phyloP scores from a whole-genome alignment of 2,329 filamentous ascomycete genomes.

The Hypoxylon sp. region DNA sequence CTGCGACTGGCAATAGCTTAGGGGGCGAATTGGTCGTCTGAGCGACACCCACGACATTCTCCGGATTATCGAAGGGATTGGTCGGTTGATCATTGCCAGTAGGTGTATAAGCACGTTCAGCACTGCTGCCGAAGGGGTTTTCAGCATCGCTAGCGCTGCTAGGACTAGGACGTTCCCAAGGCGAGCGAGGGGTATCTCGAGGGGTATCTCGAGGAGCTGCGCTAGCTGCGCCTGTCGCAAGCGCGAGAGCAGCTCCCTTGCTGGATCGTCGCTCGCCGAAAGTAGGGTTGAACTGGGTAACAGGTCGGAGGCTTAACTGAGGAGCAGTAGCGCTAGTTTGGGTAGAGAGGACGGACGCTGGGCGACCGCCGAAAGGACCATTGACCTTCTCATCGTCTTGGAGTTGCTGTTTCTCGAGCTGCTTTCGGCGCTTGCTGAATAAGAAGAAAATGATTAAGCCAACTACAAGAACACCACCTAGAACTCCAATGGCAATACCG shows the following conservation, averaged over 20 bases:
- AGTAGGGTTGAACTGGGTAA: conserved; percentile 85
- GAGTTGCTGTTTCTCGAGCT: conserved; percentile 66
- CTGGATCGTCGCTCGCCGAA: conserved; percentile 69
- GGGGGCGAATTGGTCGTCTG: conserved; percentile 54
- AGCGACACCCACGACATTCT: conserved; percentile 58
- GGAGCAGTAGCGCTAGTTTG: conserved; percentile 73
- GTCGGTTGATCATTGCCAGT: conserved; percentile 57
- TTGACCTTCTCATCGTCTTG: conserved; percentile 76
- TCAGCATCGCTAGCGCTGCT: conserved; percentile 65
- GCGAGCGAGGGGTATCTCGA: conserved; percentile 51
- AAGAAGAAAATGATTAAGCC: conserved; percentile 79
- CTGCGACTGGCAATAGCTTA: conserved; percentile 48
- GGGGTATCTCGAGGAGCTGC: conserved; percentile 46
- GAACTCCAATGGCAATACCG: conserved; percentile 86
- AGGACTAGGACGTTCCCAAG: conserved; percentile 65
- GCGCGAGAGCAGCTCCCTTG: conserved; percentile 62
- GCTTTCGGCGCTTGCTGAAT: conserved; percentile 79
- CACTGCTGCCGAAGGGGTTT: conserved; percentile 80
- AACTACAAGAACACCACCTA: conserved; percentile 77
- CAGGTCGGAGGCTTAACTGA: conserved; percentile 86
- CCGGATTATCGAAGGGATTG: conserved; percentile 56
- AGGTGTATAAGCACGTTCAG: conserved; percentile 62
- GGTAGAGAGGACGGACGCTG: conserved; percentile 56
- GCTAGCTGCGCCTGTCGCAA: conserved; percentile 52
- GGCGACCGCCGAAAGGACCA: conserved; percentile 53